Evolutionary conservation across 164 flowering plant species (phyloP).

Genomic region (Aristolochia californica): DNA sequence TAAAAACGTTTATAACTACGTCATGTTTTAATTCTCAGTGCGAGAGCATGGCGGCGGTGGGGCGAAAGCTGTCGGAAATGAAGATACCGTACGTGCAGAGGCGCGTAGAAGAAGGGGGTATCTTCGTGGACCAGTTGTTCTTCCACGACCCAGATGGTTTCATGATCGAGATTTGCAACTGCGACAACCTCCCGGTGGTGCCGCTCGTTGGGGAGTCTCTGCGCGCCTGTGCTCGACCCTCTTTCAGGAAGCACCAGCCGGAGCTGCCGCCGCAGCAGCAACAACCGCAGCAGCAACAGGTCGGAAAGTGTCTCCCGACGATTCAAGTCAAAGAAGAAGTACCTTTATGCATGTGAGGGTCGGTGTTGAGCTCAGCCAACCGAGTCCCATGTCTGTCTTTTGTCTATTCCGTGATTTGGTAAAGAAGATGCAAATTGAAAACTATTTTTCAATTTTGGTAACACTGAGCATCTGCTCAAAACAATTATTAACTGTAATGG

Average conservation of each 20-base stretch:
- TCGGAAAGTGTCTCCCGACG: slow-evolving; percentile 8
- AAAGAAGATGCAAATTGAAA: too few species aligned
- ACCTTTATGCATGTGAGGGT: neutral
- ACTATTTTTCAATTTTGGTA: too few species aligned
- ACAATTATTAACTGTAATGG: too few species aligned
- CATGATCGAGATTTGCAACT: slow-evolving; percentile 89
- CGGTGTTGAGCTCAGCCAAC: too few species aligned
- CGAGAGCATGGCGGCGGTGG: slow-evolving; percentile 73
- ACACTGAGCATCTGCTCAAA: too few species aligned
- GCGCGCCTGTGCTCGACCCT: slow-evolving; percentile 34
- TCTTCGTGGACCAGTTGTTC: slow-evolving; percentile 61
- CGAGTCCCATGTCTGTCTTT: too few species aligned
- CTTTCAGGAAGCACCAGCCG: slow-evolving; percentile 14
- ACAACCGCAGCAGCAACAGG: slow-evolving; percentile 24
- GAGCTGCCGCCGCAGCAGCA: slow-evolving; percentile 4
- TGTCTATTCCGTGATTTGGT: too few species aligned
- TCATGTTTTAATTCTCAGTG: too few species aligned
- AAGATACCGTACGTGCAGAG: slow-evolving; percentile 31
- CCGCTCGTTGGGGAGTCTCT: slow-evolving; percentile 48
- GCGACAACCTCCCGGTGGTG: slow-evolving; percentile 64
- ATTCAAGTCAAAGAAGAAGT: slow-evolving; percentile 6
- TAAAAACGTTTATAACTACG: too few species aligned
- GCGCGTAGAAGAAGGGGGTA: slow-evolving; percentile 60
- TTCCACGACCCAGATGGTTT: slow-evolving; percentile 90
- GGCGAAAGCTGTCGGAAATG: slow-evolving; percentile 59